Evolutionary conservation across 78 protist species (phyloP).

Genomic region (Guillardia theta): DNA sequence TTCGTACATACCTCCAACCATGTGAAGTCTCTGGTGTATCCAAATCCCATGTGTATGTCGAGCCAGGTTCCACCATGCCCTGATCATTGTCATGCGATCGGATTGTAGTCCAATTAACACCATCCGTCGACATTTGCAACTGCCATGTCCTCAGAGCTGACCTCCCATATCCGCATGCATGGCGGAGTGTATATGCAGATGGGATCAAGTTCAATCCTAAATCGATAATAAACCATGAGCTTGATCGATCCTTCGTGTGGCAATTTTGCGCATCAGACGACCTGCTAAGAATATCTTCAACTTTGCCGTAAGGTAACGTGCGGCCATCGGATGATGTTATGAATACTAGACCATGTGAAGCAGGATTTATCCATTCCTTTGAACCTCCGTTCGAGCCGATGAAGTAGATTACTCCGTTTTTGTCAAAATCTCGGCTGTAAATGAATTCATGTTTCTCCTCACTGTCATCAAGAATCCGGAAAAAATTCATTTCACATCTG

Average conservation of each 20-base stretch:
- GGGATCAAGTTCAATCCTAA: background rate
- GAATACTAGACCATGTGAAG: background rate
- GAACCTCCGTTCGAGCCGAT: background rate
- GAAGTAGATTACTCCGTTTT: background rate
- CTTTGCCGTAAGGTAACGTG: background rate
- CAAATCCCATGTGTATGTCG: background rate
- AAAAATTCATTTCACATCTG: background rate
- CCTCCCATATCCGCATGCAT: slow-evolving; percentile 2
- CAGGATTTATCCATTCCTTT: background rate
- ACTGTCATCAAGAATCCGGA: too few species aligned
- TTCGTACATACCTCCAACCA: slow-evolving; percentile 15
- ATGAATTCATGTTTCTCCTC: too few species aligned
- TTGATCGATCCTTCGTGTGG: background rate
- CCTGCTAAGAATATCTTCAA: background rate
- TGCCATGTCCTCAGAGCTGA: slow-evolving; percentile 6
- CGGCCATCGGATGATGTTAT: background rate
- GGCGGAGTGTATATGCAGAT: background rate
- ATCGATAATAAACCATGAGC: background rate
- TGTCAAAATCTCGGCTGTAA: background rate
- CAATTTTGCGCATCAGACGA: background rate
- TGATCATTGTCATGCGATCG: background rate
- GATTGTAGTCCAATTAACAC: too few species aligned
- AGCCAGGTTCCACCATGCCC: background rate
- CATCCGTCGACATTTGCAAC: background rate
- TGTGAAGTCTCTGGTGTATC: background rate